Evolutionary conservation across 768 basidiomycete genomes (phyloP).

Genomic region (Suillus subalutaceus): DNA sequence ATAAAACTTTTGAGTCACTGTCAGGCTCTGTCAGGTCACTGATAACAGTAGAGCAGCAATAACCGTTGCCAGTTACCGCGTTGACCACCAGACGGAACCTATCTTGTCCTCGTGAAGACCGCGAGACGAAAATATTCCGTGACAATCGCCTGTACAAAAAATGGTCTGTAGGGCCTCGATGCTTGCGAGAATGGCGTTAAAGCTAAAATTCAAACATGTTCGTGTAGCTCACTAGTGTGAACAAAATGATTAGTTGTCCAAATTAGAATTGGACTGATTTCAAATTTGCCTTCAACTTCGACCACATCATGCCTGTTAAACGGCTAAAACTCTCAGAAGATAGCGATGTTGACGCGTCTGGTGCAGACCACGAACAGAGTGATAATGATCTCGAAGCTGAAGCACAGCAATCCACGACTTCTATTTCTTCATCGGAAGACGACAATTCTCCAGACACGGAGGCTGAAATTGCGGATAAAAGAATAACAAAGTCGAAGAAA

Average conservation of each 20-base stretch:
- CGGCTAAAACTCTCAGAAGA: constrained; percentile 46
- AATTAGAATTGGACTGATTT: constrained; percentile 2
- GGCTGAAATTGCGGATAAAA: constrained; percentile 62
- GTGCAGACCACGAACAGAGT: constrained; percentile 1
- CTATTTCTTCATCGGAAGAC: constrained; percentile 13
- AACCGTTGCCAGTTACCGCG: not conserved
- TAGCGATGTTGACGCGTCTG: constrained; percentile 17
- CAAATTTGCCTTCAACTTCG: constrained; percentile 2
- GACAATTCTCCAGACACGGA: constrained; percentile 49
- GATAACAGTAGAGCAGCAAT: constrained; percentile 2
- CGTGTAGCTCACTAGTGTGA: not conserved
- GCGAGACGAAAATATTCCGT: not conserved
- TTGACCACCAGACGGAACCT: constrained; percentile 1
- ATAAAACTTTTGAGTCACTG: not conserved
- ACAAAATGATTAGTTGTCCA: not conserved
- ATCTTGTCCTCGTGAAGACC: constrained; percentile 3
- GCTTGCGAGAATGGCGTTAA: not conserved
- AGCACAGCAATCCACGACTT: constrained; percentile 6
- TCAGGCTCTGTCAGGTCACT: not conserved
- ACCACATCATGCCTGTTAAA: constrained; percentile 53
- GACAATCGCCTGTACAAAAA: not conserved
- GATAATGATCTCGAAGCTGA: constrained; percentile 10
- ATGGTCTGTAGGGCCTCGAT: not conserved
- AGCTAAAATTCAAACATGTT: constrained; percentile 4
- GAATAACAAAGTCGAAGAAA: constrained; percentile 70